These are phyloP conservation scores for Syncephalastrum sp. DNA, from an alignment of 371 early-diverging fungal species.

Conservation along the genomic window DNA sequence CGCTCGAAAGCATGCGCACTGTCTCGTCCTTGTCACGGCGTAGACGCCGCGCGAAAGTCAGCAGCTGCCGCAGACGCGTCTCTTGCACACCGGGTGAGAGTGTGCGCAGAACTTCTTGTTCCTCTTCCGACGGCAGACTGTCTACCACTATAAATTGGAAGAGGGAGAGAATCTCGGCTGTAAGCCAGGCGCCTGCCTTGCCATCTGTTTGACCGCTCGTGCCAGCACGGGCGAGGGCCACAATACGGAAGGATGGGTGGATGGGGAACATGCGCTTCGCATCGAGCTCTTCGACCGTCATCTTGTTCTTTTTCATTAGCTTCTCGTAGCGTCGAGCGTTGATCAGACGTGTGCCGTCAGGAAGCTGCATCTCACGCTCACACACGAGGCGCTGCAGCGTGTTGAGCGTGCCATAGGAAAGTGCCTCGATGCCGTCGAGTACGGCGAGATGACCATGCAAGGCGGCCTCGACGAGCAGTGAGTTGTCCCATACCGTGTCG, in stretches of 20 bases:
- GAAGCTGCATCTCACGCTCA: constrained; percentile 75
- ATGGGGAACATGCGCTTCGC: constrained; percentile 56
- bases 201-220: constrained; percentile 42
- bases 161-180: constrained; percentile 71
- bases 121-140: constrained; percentile 64
- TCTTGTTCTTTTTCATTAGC: constrained; percentile 48
- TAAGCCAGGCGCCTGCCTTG: constrained; percentile 66
- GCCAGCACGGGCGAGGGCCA: constrained; percentile 69
- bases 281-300: constrained; percentile 50
- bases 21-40: constrained; percentile 70
- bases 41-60: constrained; percentile 64
- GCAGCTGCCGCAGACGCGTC: constrained; percentile 50
- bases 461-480: constrained; percentile 74
- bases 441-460: constrained; percentile 72
- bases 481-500: constrained; percentile 77
- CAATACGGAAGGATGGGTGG: constrained; percentile 78
- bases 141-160: constrained; percentile 76
- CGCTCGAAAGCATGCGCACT: constrained; percentile 57
- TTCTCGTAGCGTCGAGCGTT: constrained; percentile 55
- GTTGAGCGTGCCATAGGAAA: constrained; percentile 72
- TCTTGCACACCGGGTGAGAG: constrained; percentile 68
- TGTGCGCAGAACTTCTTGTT: constrained; percentile 55
- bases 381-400: constrained; percentile 67
- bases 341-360: constrained; percentile 70
- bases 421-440: constrained; percentile 75